Base-by-base conservation (phyloP, 139 green algal genomes). In the Desmodesmus armatus region DNA sequence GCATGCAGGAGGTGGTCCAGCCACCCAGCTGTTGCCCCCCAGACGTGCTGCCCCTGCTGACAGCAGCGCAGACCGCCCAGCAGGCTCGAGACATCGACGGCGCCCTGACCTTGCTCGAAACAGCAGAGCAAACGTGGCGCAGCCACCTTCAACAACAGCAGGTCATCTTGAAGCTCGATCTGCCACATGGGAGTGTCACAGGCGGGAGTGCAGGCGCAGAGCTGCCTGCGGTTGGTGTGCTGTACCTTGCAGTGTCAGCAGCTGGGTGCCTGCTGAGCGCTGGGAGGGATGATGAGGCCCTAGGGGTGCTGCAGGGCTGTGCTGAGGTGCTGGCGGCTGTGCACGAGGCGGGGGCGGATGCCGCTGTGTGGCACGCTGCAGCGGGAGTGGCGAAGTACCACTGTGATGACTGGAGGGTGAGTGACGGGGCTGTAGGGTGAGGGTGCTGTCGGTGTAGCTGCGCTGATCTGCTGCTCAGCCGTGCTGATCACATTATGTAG, bases 1-100 rank as follows among this genome's bases (percentile, higher is more conserved):
- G 29, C 3, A 9, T 73, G 47, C 80, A 93, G 89, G 90, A 93
- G 71, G 41, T 87, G 40, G 87, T 91, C 7, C 40, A 92, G 15
- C 88, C 90, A 0, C 90, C 90, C 0, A n/a, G 62, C 33, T 66
- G 75, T n/a, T 88, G 85, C 65, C 88, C 90, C n/a, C 44, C 78
- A 25, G 43, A 70, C 0, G 88, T 91, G 15, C 25, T 39, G 0
- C 15, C 5, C 7, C 29, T 89, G 49, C 80, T 92, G 51, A 51
- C 58, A 0, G 35, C 31, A 21, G 90, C 88, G 2, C 63, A 71
- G 9, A 63, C 81, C 23, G 53, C 71, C 15, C 90, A 93, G 69
- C 90, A 89, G n/a, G 76, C 63, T 2, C 84, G 87, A 21, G 23
- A 77, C 33, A 83, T 85, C 29, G 73, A 85, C 0, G 49, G 53